Percentiles rank a stretch among this genome's conserved stretches.
Evolutionary conservation across 352 stramenopile species (phyloP).

Genomic region (Discostella stelligera): DNA sequence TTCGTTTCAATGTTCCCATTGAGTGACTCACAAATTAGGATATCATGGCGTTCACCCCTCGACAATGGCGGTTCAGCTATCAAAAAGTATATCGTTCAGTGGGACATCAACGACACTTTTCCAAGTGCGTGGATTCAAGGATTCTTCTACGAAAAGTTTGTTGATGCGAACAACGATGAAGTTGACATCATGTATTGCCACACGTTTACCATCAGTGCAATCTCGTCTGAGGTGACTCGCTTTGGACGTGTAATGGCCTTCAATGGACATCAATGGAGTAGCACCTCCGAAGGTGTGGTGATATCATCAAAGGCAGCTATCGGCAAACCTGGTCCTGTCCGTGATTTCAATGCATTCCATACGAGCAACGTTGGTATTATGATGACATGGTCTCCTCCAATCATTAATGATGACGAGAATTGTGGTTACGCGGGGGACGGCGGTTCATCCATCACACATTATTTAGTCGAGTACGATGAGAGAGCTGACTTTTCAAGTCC

Average conservation of each 20-base stretch:
- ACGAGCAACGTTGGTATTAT: constrained; percentile 90
- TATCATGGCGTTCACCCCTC: constrained; percentile 86
- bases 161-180: constrained; percentile 18
- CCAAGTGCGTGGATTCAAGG: constrained; percentile 45
- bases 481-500: constrained; percentile 84
- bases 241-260: constrained; percentile 90
- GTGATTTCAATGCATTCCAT: constrained; percentile 56
- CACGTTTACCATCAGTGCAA: constrained; percentile 86
- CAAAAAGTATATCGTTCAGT: constrained; percentile 89
- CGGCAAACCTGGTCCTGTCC: constrained; percentile 73
- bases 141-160: constrained; percentile 44
- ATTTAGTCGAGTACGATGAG: constrained; percentile 90
- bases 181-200: constrained; percentile 83
- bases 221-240: constrained; percentile 71
- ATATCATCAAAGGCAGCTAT: constrained; percentile 75
- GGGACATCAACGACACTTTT: constrained; percentile 83
- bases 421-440: constrained; percentile 86
- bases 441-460: constrained; percentile 86
- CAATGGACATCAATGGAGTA: constrained; percentile 88
- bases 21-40: constrained; percentile 83
- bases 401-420: constrained; percentile 58
- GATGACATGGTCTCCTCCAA: constrained; percentile 88
- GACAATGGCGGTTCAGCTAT: constrained; percentile 88
- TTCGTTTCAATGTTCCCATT: constrained; percentile 85
- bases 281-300: constrained; percentile 52